A percentile compares a stretch with the other conserved stretches of the same genome.
phyloP scores from a whole-genome alignment of 208 protist genomes.

The Leishmania major region DNA sequence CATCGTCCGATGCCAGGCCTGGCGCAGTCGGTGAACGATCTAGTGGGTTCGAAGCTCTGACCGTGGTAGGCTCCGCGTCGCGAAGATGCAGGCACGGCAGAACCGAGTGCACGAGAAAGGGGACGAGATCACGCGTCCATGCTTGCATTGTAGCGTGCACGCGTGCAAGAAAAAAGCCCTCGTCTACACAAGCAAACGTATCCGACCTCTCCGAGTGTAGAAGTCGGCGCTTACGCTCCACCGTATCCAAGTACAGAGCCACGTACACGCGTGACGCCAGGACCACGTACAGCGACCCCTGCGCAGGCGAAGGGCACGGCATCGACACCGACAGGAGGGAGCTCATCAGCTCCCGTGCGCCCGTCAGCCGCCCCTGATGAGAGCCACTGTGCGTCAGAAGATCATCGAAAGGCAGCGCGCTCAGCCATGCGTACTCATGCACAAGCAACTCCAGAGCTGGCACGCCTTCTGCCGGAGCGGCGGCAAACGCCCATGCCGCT shows the following conservation, averaged over 20 bases:
- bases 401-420: not conserved
- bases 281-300: slow-evolving; percentile 19
- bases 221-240: slow-evolving; percentile 11
- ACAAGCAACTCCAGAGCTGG: slow-evolving; percentile 10
- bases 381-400: not conserved
- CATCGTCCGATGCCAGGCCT: not conserved
- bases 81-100: slow-evolving; percentile 27
- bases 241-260: slow-evolving; percentile 20
- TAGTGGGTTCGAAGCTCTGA: slow-evolving; percentile 14
- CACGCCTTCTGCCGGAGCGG: slow-evolving; percentile 7
- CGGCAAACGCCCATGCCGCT: slow-evolving; percentile 17
- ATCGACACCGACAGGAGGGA: slow-evolving; percentile 9
- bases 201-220: not conserved
- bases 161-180: not conserved
- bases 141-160: slow-evolving; percentile 32
- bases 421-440: not conserved
- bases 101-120: slow-evolving; percentile 12
- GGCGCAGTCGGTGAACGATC: not conserved
- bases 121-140: slow-evolving; percentile 48
- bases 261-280: slow-evolving; percentile 12
- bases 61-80: slow-evolving; percentile 22
- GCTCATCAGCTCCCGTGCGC: slow-evolving; percentile 25
- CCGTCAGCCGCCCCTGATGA: not conserved
- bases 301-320: slow-evolving; percentile 16
- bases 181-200: too few species aligned